Evolutionary conservation across 2,329 filamentous ascomycete genomes (phyloP), one percentile per base, ranked within the genome.

Genomic region (Diaporthe helianthi): DNA sequence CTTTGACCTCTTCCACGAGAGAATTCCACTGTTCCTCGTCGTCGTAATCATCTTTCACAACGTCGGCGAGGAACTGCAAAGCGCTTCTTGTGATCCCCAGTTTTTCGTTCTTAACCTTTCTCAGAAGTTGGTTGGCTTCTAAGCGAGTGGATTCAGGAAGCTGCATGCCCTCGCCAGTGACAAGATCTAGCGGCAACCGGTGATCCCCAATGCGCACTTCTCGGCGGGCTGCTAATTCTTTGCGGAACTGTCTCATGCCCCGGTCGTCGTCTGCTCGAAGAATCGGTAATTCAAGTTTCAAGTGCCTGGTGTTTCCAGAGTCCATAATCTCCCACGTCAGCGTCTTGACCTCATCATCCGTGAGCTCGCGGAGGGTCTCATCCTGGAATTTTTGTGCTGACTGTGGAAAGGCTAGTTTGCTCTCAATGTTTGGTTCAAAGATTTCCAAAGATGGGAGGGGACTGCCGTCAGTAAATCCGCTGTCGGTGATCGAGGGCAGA

Each of bases 201-300:
- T 76, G 74, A 8, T 75, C 67, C 19, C 65, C 58, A 46, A 69
- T 41, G 33, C 52, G 38, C n/a, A 67, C 64, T n/a, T 71, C 63
- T 46, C 44, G 60, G 6, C 74, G 73, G 1, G 36, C 44, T 47
- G 49, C 46, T 0, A 76, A 46, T n/a, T 67, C 65, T 6, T 65
- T 69, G 15, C 60, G 22, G 9, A 75, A 69, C 5, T 67, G 64
- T 26, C 68, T 72, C 55, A 74, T 72, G 51, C 77, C 75, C 13
- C 54, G 49, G 1, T 63, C 67, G 65, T 76, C 73, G 54, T 77
- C 75, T n/a, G 73, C 75, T 15, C 73, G 71, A 15, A 78, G 74
- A 0, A 71, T 41, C 0, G 76, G 75, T 6, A 70, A 29, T 15
- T 78, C 75, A 3, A 77, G 15, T 49, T 75, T 76, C 15, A 73